Evolutionary conservation across 257 asterid species (phyloP).

Genomic region (Schizonepeta tenuifolia): DNA sequence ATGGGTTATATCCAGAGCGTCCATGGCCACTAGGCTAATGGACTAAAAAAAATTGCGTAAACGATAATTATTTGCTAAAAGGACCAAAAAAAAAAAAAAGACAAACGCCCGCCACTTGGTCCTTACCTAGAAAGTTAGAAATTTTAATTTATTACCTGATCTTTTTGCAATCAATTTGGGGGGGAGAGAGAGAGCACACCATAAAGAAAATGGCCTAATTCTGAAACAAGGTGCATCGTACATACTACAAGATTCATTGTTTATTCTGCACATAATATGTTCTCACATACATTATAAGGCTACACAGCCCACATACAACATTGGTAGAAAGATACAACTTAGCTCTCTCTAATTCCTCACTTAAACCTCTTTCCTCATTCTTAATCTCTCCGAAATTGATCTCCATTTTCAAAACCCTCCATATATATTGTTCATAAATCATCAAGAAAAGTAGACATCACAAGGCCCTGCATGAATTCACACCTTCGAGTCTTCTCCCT

Average conservation of each 20-base stretch:
- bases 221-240: conserved; percentile 5
- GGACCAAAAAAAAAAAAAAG: too few relatives aligned
- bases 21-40: too few relatives aligned
- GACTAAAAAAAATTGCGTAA: too few relatives aligned
- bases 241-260: conserved; percentile 10
- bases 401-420: conserved; percentile 34
- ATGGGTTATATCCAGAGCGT: too few relatives aligned
- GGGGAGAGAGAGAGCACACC: not conserved
- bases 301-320: conserved; percentile 6
- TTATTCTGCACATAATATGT: conserved; percentile 29
- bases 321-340: conserved; percentile 5
- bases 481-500: conserved; percentile 71
- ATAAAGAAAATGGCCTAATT: not conserved
- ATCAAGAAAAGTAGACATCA: conserved; percentile 70
- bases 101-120: too few relatives aligned
- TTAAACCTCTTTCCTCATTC: conserved; percentile 18
- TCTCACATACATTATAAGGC: conserved; percentile 18
- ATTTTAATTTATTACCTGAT: too few relatives aligned
- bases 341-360: conserved; percentile 23
- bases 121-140: too few relatives aligned
- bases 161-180: too few relatives aligned
- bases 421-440: conserved; percentile 27
- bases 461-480: conserved; percentile 68
- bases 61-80: too few relatives aligned
- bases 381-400: conserved; percentile 29